These are phyloP conservation scores for Austroboletus eburneus DNA, from an alignment of 768 basidiomycete species.

Conservation along the genomic window DNA sequence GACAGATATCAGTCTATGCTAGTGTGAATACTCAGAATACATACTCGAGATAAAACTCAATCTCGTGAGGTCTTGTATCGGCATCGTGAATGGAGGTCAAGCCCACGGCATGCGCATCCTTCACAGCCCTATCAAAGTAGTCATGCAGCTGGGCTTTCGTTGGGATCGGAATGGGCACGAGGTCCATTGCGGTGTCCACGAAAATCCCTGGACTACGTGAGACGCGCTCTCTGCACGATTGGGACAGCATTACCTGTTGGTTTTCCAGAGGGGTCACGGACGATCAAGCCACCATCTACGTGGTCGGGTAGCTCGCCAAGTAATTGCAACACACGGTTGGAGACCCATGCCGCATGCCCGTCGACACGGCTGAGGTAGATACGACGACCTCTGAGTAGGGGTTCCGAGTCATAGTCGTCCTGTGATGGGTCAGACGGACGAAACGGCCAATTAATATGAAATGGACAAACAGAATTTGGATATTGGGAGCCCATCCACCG, in stretches of 20 bases:
- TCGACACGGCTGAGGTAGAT: slow-evolving; percentile 79
- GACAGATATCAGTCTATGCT: slow-evolving; percentile 1
- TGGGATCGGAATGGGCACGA: slow-evolving; percentile 66
- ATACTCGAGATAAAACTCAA: slow-evolving; percentile 65
- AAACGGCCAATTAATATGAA: slow-evolving; percentile 17
- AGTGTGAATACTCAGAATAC: slow-evolving; percentile 14
- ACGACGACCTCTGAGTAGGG: slow-evolving; percentile 59
- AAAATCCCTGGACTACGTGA: slow-evolving; percentile 51
- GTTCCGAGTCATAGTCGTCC: slow-evolving; percentile 71
- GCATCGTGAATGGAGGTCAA: slow-evolving; percentile 91
- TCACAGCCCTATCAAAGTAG: slow-evolving; percentile 63
- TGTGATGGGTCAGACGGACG: slow-evolving; percentile 24
- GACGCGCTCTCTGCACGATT: not conserved
- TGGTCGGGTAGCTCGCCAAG: slow-evolving; percentile 56
- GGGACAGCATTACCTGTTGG: slow-evolving; percentile 55
- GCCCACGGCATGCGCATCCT: slow-evolving; percentile 72
- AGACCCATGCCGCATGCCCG: slow-evolving; percentile 85
- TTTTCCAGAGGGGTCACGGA: slow-evolving; percentile 54
- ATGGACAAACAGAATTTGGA: slow-evolving; percentile 58
- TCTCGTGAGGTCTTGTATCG: slow-evolving; percentile 40
- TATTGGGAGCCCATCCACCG: slow-evolving; percentile 61
- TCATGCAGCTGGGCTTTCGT: slow-evolving; percentile 49
- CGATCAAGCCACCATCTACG: slow-evolving; percentile 73
- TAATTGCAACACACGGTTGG: slow-evolving; percentile 60
- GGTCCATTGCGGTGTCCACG: slow-evolving; percentile 82